Evolutionary conservation across 495 filamentous ascomycete genomes (phyloP), one percentile per base, ranked within the genome.

Genomic region (Clavariopsis aquatica): DNA sequence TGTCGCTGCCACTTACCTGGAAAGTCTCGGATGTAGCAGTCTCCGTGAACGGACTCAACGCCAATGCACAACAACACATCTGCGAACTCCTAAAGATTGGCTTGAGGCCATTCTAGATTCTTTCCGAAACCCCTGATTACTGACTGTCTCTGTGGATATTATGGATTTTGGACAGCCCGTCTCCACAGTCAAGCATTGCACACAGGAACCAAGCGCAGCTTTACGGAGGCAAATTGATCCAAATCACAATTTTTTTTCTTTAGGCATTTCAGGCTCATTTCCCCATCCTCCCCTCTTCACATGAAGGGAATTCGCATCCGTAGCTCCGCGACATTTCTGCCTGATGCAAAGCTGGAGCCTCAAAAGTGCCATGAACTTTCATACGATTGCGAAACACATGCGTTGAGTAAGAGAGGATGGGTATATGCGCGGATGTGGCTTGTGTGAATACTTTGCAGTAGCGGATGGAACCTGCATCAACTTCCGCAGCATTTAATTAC

Each of bases 351-450:
- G 59, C 17, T 23, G 31, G 43, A 38, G n/a, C 13, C 17, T 36
- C 49, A 20, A n/a, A 52, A 62, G n/a, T n/a, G n/a, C n/a, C 23
- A 47, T 45, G 17, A 52, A 28, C 56, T 19, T 13, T 28, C 4
- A 23, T 51, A 34, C 28, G 53, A 19, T 43, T 57, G 31, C 23
- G n/a, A 22, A 43, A 26, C 19, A 51, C 5, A 51, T 4, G 4
- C 17, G n/a, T 7, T 10, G 47, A 51, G 47, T 51, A 24, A 22
- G 47, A 24, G 47, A 51, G 19, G 5, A 51, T 1, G 26, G 47
- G 47, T 7, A 23, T 7, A 51, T 51, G 47, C 47, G 26, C 19
- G 26, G 47, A 51, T 43, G 38, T 43, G 13, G 38, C 9, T 43
- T 43, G 38, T 43, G 38, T 43, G 38, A 43, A 43, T 43, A 17